Base-by-base conservation (phyloP, 1,284 basidiomycete species). In the Ceratobasidium sp. region DNA sequence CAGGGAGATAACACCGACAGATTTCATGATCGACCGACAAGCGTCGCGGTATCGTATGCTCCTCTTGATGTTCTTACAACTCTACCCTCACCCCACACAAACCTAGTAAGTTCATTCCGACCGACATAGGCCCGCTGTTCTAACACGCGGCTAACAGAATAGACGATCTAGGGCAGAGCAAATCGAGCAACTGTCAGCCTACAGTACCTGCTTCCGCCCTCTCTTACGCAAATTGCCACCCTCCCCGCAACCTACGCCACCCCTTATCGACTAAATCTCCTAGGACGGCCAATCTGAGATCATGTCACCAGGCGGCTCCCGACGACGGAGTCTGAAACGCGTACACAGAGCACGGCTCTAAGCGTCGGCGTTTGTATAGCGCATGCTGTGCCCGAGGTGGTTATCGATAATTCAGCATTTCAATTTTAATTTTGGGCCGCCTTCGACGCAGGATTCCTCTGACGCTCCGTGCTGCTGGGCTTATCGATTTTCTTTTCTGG, bases 401-500 rank as follows among this genome's bases (percentile, higher is more conserved):
- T 46, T 23, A 50, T 52, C 63, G 63, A 57, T 28, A 30, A 28
- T 30, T 9, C n/a, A n/a, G n/a, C 43, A 66, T 66, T 66, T 66
- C 49, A 52, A 50, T 52, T 66, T 54, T 66, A 52, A 54, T 66
- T 66, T 66, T 32, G 49, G 63, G 43, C 28, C 49, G 54, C 21
- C 54, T 57, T 46, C 49, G 49, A 46, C 16, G 30, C 63, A 28
- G 54, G 21, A 26, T 28, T 14, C 30, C 32, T 57, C 28, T 26
- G n/a, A 38, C 47, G 23, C 14, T n/a, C 63, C 63, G 49, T 32
- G 47, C 47, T 30, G 63, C 38, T 54, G 63, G 63, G 63, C 63
- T 43, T 66, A 66, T 66, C 63, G 61, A 63, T 63, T 35, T 46
- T 63, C 41, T 63, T 54, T 57, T 57, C 28, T 32, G 47, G 47